Conservation (phyloP, 2,329 filamentous ascomycete genomes). For the Aureobasidium sp. region DNA sequence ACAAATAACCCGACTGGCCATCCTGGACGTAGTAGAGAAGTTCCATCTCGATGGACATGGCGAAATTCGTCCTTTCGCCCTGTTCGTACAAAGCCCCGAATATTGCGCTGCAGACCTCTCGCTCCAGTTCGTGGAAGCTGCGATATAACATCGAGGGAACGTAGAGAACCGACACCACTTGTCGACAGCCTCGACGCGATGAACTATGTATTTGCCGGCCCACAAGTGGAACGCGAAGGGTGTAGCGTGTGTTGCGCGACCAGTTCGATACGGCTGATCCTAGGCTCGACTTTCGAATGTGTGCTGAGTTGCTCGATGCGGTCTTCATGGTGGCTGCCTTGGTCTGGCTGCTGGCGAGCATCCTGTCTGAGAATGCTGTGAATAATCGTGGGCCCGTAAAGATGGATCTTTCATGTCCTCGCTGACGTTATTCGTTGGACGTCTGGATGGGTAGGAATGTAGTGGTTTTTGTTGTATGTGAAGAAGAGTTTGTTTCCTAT, state of each 20-base stretch:
- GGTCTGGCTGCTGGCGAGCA: neutral
- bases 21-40: neutral
- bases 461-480: neutral
- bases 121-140: neutral
- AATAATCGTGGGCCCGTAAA: conserved; percentile 4
- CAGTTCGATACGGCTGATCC: neutral
- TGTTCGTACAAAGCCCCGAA: conserved; percentile 3
- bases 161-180: neutral
- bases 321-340: conserved; percentile 9
- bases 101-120: conserved; percentile 4
- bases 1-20: neutral
- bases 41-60: conserved; percentile 2
- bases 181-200: neutral
- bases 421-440: neutral
- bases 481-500: neutral
- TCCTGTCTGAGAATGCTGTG: conserved; percentile 10
- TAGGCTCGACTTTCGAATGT: neutral
- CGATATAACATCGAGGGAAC: neutral
- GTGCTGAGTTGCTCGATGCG: neutral
- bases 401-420: conserved; percentile 12
- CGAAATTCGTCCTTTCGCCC: neutral
- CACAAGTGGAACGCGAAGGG: neutral
- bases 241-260: conserved; percentile 6
- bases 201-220: neutral
- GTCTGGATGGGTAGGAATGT: too few relatives aligned